Base-by-base conservation (phyloP, 139 green algal species). In the Micractinium conductrix region DNA sequence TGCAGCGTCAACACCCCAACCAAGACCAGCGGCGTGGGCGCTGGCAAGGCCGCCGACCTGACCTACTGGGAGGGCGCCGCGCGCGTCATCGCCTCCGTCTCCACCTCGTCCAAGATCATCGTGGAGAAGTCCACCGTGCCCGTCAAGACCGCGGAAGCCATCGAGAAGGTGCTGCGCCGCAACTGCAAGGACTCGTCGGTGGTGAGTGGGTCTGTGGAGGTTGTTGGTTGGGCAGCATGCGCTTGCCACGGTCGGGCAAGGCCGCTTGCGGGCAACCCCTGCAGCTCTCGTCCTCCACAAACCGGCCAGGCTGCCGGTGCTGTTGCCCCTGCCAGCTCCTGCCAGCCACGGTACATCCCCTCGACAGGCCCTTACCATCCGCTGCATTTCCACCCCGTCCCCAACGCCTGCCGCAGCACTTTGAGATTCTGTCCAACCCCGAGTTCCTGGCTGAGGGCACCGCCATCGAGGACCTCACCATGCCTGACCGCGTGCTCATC, bases 121-220 rank as follows among this genome's bases (percentile, higher is more conserved):
- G 97, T 99, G 68, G 97, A 99, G 92, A 99, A 99, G 93, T 98
- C 94, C 17, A 99, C 97, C 9, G 97, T 99, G 62, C 97, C 97
- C 26, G 97, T 99, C 28, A 99, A 99, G 88, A 99, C 97, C 0
- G 97, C 97, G 12, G 97, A 99, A 87, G 97, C 97, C 24, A 99
- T 99, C 74, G 94, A 92, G 78, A 98, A 98, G 95, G 94, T 98
- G 69, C 90, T 98, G 53, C 85, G 89, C 48, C 89, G 94, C 44
- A 98, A 97, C 86, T 96, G 93, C 89, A n/a, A n/a, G n/a, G n/a
- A n/a, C n/a, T n/a, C n/a, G n/a, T n/a, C n/a, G n/a, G n/a, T n/a
- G n/a, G n/a, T n/a, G n/a, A n/a, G n/a, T n/a, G n/a, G n/a, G n/a
- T n/a, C n/a, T n/a, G n/a, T n/a, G n/a, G n/a, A n/a, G n/a, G n/a